Base-by-base conservation (phyloP, 768 basidiomycete genomes). In the Termitomyces bulborhizus region DNA sequence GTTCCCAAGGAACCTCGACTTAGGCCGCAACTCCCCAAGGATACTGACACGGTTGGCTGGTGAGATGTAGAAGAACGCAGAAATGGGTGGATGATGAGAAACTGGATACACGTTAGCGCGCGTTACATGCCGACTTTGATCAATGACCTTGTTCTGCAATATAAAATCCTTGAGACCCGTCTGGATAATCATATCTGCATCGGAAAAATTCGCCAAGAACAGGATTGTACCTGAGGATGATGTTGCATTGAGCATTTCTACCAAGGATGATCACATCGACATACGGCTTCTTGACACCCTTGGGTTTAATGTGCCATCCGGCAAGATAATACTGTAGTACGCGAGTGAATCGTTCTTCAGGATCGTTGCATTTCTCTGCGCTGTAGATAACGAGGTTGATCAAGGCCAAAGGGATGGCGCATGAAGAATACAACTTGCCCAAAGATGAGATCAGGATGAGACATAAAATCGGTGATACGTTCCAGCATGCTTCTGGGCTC, bases 301-400 rank as follows among this genome's bases (percentile, higher is more conserved):
- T 95, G 61, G 97, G 95, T 72, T 98, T 98, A 75, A 98, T 95
- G 72, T 98, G 97, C 97, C 97, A 99, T 24, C 97, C 97, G n/a
- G 91, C 88, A 46, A 99, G 85, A 68, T 98, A 99, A 69, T 95
- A 97, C 59, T 90, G 88, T 34, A 98, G 78, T 1, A 98, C 93
- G 48, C 85, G 81, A 59, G 96, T 79, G 69, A 98, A 98, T 43
- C 97, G 78, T 66, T 96, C 94, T 68, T 96, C 88, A 32, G 92
- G 82, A 64, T 93, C 85, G 40, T 80, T 76, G 66, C 83, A 85
- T n/a, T 82, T 68, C 60, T 90, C 92, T 45, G 90, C 89, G 40
- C 95, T 96, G 65, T 44, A 37, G 27, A 26, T 46, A 21, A 43
- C 43, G 29, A 39, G 4, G 26, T 53, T 53, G 43, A 52, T 56